These are phyloP conservation scores for Argentina anserina DNA, from an alignment of 306 rosid genomes.

Conservation along the genomic window DNA sequence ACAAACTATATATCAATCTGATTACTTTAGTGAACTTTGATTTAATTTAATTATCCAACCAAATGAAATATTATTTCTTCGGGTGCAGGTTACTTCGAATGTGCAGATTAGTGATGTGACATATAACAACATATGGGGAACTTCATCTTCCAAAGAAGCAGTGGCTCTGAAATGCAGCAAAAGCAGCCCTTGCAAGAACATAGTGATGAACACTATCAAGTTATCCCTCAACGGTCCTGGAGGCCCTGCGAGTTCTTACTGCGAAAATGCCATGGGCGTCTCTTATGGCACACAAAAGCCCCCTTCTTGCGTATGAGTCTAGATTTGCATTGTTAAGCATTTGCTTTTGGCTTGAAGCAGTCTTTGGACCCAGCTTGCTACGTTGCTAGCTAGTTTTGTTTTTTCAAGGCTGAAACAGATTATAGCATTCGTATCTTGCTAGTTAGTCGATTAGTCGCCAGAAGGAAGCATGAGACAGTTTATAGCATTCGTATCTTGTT, in stretches of 20 bases:
- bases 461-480: not conserved
- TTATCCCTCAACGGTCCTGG: conserved; percentile 8
- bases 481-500: not conserved
- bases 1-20: not conserved
- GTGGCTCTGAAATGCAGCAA: conserved; percentile 44
- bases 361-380: not conserved
- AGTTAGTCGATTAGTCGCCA: no score
- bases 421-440: no score
- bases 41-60: not conserved
- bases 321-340: not conserved
- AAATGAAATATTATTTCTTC: not conserved
- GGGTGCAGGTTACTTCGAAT: conserved; percentile 32
- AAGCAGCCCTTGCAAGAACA: conserved; percentile 42
- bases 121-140: conserved; percentile 55
- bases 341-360: not conserved
- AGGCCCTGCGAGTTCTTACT: conserved; percentile 10
- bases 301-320: conserved; percentile 32
- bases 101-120: conserved; percentile 51
- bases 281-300: conserved; percentile 50
- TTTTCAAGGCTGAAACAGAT: not conserved
- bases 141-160: conserved; percentile 29
- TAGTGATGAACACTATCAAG: conserved; percentile 35
- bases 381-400: not conserved
- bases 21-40: not conserved
- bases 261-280: conserved; percentile 35